Percentiles rank a stretch among this genome's conserved stretches.
phyloP scores from a whole-genome alignment of 345 rosid species.

The Durio zibethinus region DNA sequence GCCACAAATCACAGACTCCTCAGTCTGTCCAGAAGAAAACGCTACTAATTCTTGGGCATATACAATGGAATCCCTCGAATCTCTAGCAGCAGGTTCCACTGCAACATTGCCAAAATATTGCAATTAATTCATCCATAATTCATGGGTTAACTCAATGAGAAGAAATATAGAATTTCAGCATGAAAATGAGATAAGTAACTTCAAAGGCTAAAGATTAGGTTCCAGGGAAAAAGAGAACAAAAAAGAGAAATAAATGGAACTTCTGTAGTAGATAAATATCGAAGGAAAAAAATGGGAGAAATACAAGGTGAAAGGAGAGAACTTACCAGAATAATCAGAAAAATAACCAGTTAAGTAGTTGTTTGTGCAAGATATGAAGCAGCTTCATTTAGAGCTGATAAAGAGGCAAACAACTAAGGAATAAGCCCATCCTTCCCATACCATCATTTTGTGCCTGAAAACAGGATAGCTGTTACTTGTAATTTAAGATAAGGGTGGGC shows the following conservation, averaged over 20 bases:
- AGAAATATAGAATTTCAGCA: neutral
- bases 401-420: constrained; percentile 43
- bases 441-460: constrained; percentile 25
- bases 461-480: constrained; percentile 1
- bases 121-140: neutral
- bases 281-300: neutral
- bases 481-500: neutral
- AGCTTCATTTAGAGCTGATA: constrained; percentile 54
- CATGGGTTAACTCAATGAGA: neutral
- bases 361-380: constrained; percentile 56
- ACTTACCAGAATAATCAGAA: constrained; percentile 49
- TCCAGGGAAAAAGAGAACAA: neutral
- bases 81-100: constrained; percentile 44
- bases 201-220: neutral
- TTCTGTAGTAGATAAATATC: neutral
- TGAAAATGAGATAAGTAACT: neutral
- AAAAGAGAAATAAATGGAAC: neutral
- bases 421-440: constrained; percentile 20
- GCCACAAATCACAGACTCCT: constrained; percentile 16
- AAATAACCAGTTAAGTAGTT: constrained; percentile 57
- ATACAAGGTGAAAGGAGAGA: constrained; percentile 7
- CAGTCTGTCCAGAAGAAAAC: constrained; percentile 38
- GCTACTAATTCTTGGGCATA: constrained; percentile 53
- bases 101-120: constrained; percentile 19
- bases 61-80: constrained; percentile 36